A percentile compares a stretch with the other conserved stretches of the same genome.
phyloP scores from a whole-genome alignment of 1,284 basidiomycete species.

The Cutaneotrichosporon sp. region DNA sequence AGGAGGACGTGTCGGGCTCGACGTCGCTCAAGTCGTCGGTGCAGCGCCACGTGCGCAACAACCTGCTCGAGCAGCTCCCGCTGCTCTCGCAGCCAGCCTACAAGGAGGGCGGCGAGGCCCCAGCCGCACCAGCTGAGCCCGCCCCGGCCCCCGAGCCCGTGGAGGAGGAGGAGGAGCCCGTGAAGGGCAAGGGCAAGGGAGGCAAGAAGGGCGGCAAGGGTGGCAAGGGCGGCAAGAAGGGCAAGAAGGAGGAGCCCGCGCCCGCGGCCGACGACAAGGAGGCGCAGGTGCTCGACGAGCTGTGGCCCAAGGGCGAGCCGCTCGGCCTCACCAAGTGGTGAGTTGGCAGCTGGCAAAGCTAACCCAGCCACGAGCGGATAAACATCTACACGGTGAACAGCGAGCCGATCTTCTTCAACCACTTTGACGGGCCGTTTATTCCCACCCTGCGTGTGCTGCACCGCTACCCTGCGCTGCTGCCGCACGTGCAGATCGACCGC shows the following conservation, averaged over 20 bases:
- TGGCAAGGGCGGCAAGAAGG: conserved; percentile 33
- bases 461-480: conserved; percentile 88
- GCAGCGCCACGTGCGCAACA: conserved; percentile 81
- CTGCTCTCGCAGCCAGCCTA: conserved; percentile 56
- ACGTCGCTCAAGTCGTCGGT: conserved; percentile 95
- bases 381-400: conserved; percentile 86
- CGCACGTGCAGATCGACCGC: conserved; percentile 86
- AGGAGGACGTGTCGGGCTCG: conserved; percentile 85
- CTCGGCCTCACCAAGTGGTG: conserved; percentile 93
- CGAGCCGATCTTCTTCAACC: conserved; percentile 93
- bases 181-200: conserved; percentile 32
- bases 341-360: conserved; percentile 47
- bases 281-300: conserved; percentile 70
- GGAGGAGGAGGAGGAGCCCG: conserved; percentile 31
- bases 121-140: conserved; percentile 21
- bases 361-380: conserved; percentile 85
- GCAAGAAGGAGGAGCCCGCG: conserved; percentile 31
- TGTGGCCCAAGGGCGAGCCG: conserved; percentile 99
- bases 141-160: conserved; percentile 10
- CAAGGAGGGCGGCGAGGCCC: conserved; percentile 26
- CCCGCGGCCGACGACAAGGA: conserved; percentile 56
- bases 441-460: conserved; percentile 88
- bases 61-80: conserved; percentile 81
- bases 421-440: conserved; percentile 90
- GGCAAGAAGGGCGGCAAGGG: conserved; percentile 24